Evolutionary conservation across 176 grass and related monocot genomes (phyloP).

Genomic region (Themeda triandra): DNA sequence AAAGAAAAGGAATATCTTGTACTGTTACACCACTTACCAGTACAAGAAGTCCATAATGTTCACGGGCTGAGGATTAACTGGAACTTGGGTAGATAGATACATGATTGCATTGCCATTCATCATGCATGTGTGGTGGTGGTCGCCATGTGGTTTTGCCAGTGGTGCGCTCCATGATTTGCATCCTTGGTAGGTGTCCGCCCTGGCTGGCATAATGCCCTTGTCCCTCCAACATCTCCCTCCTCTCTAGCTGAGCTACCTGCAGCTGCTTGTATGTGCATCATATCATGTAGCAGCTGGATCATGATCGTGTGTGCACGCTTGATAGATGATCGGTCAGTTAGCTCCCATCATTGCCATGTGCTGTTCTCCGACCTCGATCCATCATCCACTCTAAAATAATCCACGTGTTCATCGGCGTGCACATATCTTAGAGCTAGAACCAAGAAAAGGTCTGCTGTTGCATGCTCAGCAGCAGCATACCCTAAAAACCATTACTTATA

Average conservation of each 20-base stretch:
- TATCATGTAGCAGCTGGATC: not conserved
- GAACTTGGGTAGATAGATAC: not conserved
- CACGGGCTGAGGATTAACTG: not conserved
- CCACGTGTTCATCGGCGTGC: slow-evolving; percentile 31
- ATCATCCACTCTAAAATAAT: slow-evolving; percentile 6
- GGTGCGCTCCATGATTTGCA: slow-evolving; percentile 42
- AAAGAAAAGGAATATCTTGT: not conserved
- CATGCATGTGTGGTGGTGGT: slow-evolving; percentile 45
- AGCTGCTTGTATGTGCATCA: not conserved
- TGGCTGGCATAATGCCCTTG: slow-evolving; percentile 37
- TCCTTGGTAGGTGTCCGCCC: slow-evolving; percentile 45
- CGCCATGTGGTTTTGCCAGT: slow-evolving; percentile 46
- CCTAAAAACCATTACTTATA: not conserved
- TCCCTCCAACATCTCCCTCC: slow-evolving; percentile 1
- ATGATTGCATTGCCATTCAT: slow-evolving; percentile 30
- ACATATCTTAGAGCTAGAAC: not conserved
- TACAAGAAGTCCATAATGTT: not conserved
- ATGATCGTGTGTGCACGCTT: slow-evolving; percentile 19
- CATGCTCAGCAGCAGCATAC: not conserved
- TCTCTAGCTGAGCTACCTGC: not conserved
- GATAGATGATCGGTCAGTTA: not conserved
- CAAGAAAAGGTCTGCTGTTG: not conserved
- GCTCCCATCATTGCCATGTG: slow-evolving; percentile 47
- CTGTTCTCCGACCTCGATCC: not conserved
- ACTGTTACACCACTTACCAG: too few relatives aligned